phyloP scores from a whole-genome alignment of 306 rosid genomes.

The Cucurbita pepo region DNA sequence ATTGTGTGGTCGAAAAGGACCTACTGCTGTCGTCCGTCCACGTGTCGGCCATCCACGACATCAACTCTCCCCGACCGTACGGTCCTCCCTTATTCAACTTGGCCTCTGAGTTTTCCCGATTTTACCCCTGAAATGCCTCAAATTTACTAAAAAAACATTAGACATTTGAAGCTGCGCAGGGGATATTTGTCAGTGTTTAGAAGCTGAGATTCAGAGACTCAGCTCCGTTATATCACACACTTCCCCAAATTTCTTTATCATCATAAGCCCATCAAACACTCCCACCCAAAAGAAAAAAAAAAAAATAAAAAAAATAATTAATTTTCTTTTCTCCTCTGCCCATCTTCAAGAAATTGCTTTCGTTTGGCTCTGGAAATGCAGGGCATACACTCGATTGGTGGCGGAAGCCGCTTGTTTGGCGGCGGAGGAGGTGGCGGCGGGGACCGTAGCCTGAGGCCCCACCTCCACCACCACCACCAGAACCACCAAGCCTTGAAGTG shows the following conservation, averaged over 20 bases:
- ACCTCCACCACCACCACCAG: slow-evolving; percentile 20
- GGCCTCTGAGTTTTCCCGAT: background rate
- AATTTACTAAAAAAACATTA: background rate
- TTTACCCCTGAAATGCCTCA: background rate
- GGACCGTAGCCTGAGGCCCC: slow-evolving; percentile 41
- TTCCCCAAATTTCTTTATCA: slow-evolving; percentile 5
- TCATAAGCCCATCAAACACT: background rate
- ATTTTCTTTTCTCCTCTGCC: background rate
- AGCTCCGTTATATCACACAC: slow-evolving; percentile 4
- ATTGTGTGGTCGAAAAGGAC: slow-evolving; percentile 8
- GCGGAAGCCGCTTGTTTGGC: slow-evolving; percentile 34
- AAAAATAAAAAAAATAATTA: background rate
- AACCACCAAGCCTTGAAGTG: slow-evolving; percentile 61
- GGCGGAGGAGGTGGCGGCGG: slow-evolving; percentile 22
- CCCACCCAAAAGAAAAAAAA: background rate
- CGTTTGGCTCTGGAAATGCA: slow-evolving; percentile 39
- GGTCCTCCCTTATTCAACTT: background rate
- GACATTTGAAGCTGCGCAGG: slow-evolving; percentile 16
- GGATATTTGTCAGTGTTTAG: slow-evolving; percentile 43
- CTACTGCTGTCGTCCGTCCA: slow-evolving; percentile 21
- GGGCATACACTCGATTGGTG: slow-evolving; percentile 59
- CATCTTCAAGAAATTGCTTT: no score
- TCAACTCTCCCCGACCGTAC: slow-evolving; percentile 10
- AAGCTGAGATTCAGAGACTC: slow-evolving; percentile 6
- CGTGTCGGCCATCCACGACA: slow-evolving; percentile 14